These are phyloP conservation scores for Abelmoschus esculentus DNA, from an alignment of 345 rosid genomes.

Conservation along the genomic window DNA sequence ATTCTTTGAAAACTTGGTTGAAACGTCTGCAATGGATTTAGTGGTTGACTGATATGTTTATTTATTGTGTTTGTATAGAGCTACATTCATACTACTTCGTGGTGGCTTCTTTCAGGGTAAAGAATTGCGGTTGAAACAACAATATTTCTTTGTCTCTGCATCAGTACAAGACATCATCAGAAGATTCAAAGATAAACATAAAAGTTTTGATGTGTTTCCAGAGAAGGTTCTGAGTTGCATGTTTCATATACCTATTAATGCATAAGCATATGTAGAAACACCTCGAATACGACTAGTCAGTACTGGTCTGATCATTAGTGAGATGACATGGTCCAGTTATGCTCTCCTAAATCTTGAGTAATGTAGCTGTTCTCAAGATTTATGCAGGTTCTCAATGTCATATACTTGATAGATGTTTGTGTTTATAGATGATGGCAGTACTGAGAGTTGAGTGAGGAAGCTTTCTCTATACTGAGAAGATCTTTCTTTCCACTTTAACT, in stretches of 20 bases:
- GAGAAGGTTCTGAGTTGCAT: conserved; percentile 25
- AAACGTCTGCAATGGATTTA: background rate
- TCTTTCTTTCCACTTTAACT: background rate
- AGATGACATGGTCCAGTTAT: background rate
- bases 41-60: background rate
- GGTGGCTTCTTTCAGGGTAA: conserved; percentile 32
- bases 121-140: conserved; percentile 45
- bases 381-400: background rate
- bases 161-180: conserved; percentile 44
- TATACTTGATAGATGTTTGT: background rate
- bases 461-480: background rate
- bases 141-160: conserved; percentile 41
- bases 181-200: conserved; percentile 39
- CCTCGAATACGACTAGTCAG: background rate
- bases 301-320: background rate
- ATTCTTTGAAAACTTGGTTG: background rate
- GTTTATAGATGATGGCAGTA: background rate
- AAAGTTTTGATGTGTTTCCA: conserved; percentile 32
- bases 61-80: background rate
- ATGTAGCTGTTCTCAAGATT: conserved; percentile 1
- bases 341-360: conserved; percentile 3
- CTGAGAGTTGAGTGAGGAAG: background rate
- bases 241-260: background rate
- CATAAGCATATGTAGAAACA: background rate
- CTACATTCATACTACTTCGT: conserved; percentile 3